Evolutionary conservation across 2,329 filamentous ascomycete species (phyloP).

Genomic region (Xylariales sp.): DNA sequence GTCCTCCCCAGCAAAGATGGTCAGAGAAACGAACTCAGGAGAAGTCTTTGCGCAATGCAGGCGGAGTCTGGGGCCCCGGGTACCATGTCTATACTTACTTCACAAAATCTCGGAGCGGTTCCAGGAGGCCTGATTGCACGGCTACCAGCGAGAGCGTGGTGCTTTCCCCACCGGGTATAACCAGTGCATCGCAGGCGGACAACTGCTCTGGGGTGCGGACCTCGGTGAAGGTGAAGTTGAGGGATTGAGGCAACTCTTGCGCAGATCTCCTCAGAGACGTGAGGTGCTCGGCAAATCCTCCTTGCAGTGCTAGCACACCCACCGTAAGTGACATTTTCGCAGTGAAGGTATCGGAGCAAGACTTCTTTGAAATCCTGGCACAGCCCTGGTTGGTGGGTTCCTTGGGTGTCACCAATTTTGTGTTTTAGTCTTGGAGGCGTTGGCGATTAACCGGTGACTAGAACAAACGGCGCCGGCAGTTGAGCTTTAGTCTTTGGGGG

Average conservation of each 20-base stretch:
- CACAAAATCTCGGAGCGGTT: constrained; percentile 83
- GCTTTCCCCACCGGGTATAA: constrained; percentile 92
- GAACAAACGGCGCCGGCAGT: too few relatives aligned
- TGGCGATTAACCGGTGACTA: too few relatives aligned
- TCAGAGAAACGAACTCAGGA: constrained; percentile 4
- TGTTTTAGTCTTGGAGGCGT: too few relatives aligned
- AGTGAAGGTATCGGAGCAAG: too few relatives aligned
- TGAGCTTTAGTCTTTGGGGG: too few relatives aligned
- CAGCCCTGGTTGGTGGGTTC: too few relatives aligned
- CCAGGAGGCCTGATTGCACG: constrained; percentile 72
- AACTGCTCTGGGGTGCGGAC: constrained; percentile 75
- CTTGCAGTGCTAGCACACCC: constrained; percentile 74
- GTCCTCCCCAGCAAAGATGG: constrained; percentile 1
- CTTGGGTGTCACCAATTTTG: too few relatives aligned
- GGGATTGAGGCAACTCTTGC: constrained; percentile 36
- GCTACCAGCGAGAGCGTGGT: constrained; percentile 91
- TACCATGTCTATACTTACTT: constrained; percentile 60
- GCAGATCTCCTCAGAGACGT: constrained; percentile 68
- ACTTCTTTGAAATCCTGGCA: too few relatives aligned
- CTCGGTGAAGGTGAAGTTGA: constrained; percentile 62
- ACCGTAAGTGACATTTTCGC: constrained; percentile 40
- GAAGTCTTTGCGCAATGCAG: too few relatives aligned
- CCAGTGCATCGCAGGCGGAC: constrained; percentile 69
- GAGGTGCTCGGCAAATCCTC: constrained; percentile 87
- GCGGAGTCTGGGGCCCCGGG: too few relatives aligned